Conservation (phyloP, 176 grass and related monocot genomes). For the Cymbopogon citratus region DNA sequence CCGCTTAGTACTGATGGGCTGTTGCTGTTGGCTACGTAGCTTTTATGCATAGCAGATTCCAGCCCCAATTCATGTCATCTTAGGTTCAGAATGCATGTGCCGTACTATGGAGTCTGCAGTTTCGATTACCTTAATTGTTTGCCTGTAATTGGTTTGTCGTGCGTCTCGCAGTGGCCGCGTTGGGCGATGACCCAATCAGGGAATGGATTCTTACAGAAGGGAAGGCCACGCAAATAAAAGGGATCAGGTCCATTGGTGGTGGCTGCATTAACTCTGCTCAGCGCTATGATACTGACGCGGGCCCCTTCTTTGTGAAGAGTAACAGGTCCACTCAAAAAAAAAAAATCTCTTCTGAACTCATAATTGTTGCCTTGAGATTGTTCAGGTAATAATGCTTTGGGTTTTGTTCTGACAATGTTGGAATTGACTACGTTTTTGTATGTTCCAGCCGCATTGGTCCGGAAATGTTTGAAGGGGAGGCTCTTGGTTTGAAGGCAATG, state of each 20-base stretch:
- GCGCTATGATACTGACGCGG: constrained; percentile 66
- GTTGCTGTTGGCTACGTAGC: background rate
- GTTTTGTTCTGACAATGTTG: background rate
- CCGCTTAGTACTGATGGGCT: background rate
- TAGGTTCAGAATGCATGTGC: background rate
- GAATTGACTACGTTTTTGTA: background rate
- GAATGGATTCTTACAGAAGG: constrained; percentile 95
- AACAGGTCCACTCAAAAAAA: constrained; percentile 47
- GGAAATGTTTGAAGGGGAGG: constrained; percentile 93
- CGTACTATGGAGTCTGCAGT: no score
- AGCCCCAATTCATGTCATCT: background rate
- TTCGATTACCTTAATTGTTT: background rate
- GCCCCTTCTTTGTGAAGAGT: constrained; percentile 86
- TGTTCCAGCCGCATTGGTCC: constrained; percentile 61
- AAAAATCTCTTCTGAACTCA: background rate
- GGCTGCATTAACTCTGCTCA: constrained; percentile 80
- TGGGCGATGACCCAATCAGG: constrained; percentile 66
- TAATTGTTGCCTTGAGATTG: background rate
- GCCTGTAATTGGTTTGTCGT: background rate
- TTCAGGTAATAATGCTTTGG: background rate
- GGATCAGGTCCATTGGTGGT: constrained; percentile 66
- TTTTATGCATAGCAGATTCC: background rate
- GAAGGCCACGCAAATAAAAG: constrained; percentile 74
- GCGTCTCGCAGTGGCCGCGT: constrained; percentile 46
- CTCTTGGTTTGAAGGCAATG: constrained; percentile 84